These are phyloP conservation scores for Alternaria postmessia DNA, from an alignment of 2,329 filamentous ascomycete species.

Conservation along the genomic window DNA sequence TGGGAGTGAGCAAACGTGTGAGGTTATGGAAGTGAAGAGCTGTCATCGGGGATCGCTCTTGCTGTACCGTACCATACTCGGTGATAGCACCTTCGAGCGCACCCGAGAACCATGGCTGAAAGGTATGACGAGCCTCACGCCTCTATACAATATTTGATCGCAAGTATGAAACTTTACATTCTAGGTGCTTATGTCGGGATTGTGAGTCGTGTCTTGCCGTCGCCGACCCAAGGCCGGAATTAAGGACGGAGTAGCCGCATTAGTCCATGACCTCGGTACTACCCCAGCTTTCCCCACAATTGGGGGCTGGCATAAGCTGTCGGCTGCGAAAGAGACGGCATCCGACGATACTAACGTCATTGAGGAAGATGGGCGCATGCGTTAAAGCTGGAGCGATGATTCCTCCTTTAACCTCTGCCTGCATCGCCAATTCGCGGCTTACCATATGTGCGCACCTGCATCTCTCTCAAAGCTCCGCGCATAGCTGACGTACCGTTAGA, in stretches of 20 bases:
- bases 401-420: background rate
- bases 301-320: slow-evolving; percentile 7
- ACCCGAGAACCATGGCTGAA: background rate
- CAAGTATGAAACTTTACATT: background rate
- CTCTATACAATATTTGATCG: background rate
- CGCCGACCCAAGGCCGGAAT: background rate
- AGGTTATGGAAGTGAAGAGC: slow-evolving; percentile 17
- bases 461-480: background rate
- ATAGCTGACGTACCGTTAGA: slow-evolving; percentile 4
- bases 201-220: background rate
- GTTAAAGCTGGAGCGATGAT: slow-evolving; percentile 5
- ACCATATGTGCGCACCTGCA: slow-evolving; percentile 2
- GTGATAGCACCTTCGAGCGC: background rate
- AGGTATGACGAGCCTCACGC: background rate
- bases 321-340: slow-evolving; percentile 4
- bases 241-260: slow-evolving; percentile 8
- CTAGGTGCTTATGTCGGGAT: background rate
- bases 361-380: background rate
- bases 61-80: background rate
- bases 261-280: slow-evolving; percentile 21
- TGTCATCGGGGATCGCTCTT: slow-evolving; percentile 1
- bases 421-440: slow-evolving; percentile 3
- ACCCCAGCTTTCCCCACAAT: slow-evolving; percentile 25
- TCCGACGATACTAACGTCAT: slow-evolving; percentile 13
- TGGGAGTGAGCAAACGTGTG: background rate